These are phyloP conservation scores for Aspergillus amoenus DNA, from an alignment of 2,329 filamentous ascomycete genomes.

Conservation along the genomic window DNA sequence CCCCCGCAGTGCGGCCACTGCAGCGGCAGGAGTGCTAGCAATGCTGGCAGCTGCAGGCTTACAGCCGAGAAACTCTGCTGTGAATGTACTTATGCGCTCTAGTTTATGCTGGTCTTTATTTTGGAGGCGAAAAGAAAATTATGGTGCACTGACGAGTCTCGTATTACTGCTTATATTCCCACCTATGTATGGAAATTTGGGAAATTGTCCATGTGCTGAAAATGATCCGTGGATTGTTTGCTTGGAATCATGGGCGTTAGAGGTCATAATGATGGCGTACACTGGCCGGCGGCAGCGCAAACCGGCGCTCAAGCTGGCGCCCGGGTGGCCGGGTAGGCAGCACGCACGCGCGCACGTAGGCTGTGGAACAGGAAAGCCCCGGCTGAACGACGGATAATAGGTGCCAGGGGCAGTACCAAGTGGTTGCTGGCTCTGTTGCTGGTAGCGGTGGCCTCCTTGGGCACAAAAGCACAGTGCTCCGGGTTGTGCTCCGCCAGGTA, in stretches of 20 bases:
- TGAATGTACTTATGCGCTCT: no score
- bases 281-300: background rate
- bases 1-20: no score
- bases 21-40: background rate
- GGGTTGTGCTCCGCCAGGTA: constrained; percentile 7
- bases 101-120: background rate
- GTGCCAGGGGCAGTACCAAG: background rate
- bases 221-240: background rate
- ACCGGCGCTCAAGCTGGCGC: background rate
- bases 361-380: no score
- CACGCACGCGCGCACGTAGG: no score
- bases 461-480: background rate
- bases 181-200: background rate
- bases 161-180: background rate
- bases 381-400: background rate
- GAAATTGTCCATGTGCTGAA: no score
- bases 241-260: background rate
- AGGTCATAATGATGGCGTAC: background rate
- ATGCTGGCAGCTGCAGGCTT: background rate
- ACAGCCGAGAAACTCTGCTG: background rate
- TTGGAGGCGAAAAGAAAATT: background rate
- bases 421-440: background rate
- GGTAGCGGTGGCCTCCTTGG: background rate
- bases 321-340: background rate
- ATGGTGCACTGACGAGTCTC: background rate